Evolutionary conservation across 2,329 filamentous ascomycete species (phyloP), one percentile per base, ranked within the genome.

Genomic region (Alternaria atra): DNA sequence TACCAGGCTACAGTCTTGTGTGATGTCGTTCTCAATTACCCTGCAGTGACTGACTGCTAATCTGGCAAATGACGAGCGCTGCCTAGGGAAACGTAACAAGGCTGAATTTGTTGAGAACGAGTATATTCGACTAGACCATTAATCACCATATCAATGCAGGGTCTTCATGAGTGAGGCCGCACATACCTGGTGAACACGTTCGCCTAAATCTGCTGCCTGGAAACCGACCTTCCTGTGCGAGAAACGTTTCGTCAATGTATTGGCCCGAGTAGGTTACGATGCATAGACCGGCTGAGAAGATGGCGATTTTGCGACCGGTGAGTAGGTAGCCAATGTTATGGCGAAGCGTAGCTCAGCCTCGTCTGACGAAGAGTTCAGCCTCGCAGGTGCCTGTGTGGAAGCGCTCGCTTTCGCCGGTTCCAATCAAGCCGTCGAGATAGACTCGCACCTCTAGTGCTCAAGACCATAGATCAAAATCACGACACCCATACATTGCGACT

Each of bases 301-400:
- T 44, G n/a, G 37, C 27, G 48, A 55, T 55, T 37, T 46, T 17
- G 55, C 29, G 58, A 53, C 65, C 67, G 67, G 66, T 71, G 59
- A 70, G 48, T 29, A 43, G 34, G 20, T 42, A 47, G 20, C 58
- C 57, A 67, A 65, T 65, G 50, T 25, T 37, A 51, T 30, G 12
- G 39, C 46, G 58, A 23, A 42, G 43, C n/a, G 25, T 51, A 51
- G 57, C 52, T 66, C 61, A 65, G 67, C 67, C 60, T 65, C 58
- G 32, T 63, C 44, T 47, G 52, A 50, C 47, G 30, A 52, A 27
- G 44, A 51, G 15, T 61, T 58, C 58, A 66, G 66, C 63, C 63
- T 66, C 37, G 58, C 52, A 30, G 51, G 43, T 25, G 20, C 47
- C 32, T n/a, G 40, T 58, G 51, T 63, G 50, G 60, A 58, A 25